These are phyloP conservation scores for Diaporthe australafricana DNA, from an alignment of 2,329 filamentous ascomycete genomes.

Conservation along the genomic window DNA sequence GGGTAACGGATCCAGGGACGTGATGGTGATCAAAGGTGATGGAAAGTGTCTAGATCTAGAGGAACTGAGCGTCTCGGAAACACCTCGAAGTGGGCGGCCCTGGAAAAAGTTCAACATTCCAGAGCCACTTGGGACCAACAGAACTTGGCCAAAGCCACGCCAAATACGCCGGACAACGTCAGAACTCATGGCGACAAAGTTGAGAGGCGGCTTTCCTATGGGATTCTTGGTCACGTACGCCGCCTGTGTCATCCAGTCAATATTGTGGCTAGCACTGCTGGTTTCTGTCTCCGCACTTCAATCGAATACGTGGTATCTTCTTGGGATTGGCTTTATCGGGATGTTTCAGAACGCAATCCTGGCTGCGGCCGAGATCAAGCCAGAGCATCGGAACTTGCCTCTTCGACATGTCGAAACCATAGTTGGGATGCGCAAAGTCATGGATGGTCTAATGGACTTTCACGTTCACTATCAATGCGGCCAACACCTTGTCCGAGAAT, in stretches of 20 bases:
- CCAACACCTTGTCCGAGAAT: slow-evolving; percentile 17
- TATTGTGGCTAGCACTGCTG: slow-evolving; percentile 54
- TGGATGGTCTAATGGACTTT: slow-evolving; percentile 37
- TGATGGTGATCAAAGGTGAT: slow-evolving; percentile 51
- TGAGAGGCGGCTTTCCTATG: slow-evolving; percentile 19
- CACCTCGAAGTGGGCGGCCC: slow-evolving; percentile 23
- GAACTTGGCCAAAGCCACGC: background rate
- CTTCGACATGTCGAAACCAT: slow-evolving; percentile 22
- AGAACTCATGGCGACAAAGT: background rate
- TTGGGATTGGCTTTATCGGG: slow-evolving; percentile 54
- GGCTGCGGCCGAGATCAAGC: slow-evolving; percentile 45
- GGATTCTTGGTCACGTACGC: slow-evolving; percentile 40
- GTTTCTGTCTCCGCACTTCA: slow-evolving; percentile 52
- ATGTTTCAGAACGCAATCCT: slow-evolving; percentile 54
- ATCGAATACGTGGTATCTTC: slow-evolving; percentile 53
- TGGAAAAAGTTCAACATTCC: slow-evolving; percentile 32
- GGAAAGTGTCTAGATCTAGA: slow-evolving; percentile 53
- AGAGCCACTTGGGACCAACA: background rate
- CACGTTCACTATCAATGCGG: background rate
- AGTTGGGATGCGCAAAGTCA: slow-evolving; percentile 19
- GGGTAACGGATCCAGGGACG: slow-evolving; percentile 55
- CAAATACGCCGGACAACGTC: background rate
- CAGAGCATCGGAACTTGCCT: slow-evolving; percentile 38
- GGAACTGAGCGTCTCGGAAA: slow-evolving; percentile 47
- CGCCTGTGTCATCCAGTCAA: slow-evolving; percentile 42